Evolutionary conservation across 148 eudicot species (phyloP), one percentile per base, ranked within the genome.

Genomic region (Suaeda aralocaspica): DNA sequence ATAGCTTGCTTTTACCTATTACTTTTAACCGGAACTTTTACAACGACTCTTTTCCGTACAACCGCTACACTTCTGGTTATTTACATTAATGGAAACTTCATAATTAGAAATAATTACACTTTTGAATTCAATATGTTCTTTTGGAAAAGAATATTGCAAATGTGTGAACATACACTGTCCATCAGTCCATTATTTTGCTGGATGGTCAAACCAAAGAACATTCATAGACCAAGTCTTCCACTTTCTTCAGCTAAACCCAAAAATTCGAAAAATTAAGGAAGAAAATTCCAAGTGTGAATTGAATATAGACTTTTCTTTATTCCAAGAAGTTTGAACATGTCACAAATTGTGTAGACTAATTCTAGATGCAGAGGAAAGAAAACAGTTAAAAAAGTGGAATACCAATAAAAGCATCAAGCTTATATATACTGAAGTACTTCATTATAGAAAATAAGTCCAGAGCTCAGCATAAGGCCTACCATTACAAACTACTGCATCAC

Each of bases 271-370:
- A 8, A 3, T 50, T 19, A 6, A 21, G 8, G 41, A 10, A 24
- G 46, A 39, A 63, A 63, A 22, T 4, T 63, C 46, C 18, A 41
- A 57, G 39, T 63, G 49, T 63, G 66, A 63, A 61, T 14, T 19
- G 15, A 12, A 5, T 9, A 9, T 57, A 5, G 61, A 26, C 61
- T 57, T 57, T 15, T 19, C n/a, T 28, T 11, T 63, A 39, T 36
- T 39, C 31, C 64, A 60, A 24, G 9, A 36, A 10, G 31, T 5
- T 63, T 36, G 2, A 10, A 62, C 49, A 41, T n/a, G n/a, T n/a
- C n/a, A n/a, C n/a, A n/a, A n/a, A n/a, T n/a, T n/a, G n/a, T n/a
- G n/a, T n/a, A n/a, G n/a, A n/a, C n/a, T n/a, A n/a, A n/a, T n/a
- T n/a, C n/a, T n/a, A n/a, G n/a, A n/a, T n/a, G n/a, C n/a, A n/a